Percentiles rank a stretch among this genome's conserved stretches.
Evolutionary conservation across 2,329 filamentous ascomycete species (phyloP).

Genomic region (Myriosclerotinia duriaeana): DNA sequence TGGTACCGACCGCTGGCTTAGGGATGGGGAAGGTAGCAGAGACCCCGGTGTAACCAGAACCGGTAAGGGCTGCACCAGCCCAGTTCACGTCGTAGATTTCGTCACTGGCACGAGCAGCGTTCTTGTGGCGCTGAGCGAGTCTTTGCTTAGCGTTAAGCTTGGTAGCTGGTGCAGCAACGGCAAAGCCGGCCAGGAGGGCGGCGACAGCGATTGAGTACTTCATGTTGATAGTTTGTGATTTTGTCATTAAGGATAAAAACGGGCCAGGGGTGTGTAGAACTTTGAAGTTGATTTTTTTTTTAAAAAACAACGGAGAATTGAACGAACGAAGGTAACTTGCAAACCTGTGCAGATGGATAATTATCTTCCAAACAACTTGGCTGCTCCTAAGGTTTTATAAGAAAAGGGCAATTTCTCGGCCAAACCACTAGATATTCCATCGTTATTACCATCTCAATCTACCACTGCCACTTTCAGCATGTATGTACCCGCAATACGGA

Average conservation of each 20-base stretch:
- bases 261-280: neutral
- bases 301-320: neutral
- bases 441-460: neutral
- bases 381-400: neutral
- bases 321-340: neutral
- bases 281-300: neutral
- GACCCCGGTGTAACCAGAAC: conserved; percentile 41
- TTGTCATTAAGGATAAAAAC: neutral
- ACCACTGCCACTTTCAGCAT: neutral
- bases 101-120: neutral
- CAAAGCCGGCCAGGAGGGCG: neutral
- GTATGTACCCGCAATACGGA: neutral
- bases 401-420: neutral
- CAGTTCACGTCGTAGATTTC: conserved; percentile 39
- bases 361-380: conserved; percentile 1
- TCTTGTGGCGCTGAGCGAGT: conserved; percentile 4
- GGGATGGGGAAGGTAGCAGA: conserved; percentile 44
- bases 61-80: conserved; percentile 44
- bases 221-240: neutral
- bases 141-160: conserved; percentile 16
- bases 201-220: conserved; percentile 8
- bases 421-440: neutral
- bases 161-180: conserved; percentile 6
- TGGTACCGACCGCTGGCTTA: conserved; percentile 19
- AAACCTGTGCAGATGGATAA: conserved; percentile 5